Conservation (phyloP, 805 yeast species). For the Monosporozyma aerobia region DNA sequence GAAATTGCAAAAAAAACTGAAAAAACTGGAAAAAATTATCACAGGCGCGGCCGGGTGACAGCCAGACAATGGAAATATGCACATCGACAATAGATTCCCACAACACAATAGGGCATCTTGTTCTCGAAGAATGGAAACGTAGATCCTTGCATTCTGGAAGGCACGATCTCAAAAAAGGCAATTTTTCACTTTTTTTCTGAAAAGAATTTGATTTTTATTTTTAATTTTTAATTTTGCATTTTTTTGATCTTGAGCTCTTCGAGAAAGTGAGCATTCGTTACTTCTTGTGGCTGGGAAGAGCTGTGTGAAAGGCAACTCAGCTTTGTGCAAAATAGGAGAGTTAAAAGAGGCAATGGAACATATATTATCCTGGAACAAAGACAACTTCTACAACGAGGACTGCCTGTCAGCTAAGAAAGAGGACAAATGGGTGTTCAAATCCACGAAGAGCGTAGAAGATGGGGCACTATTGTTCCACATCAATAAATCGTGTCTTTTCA, state of each 20-base stretch:
- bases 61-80: background rate
- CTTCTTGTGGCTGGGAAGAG: too few species aligned
- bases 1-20: too few species aligned
- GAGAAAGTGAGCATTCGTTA: background rate
- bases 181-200: too few species aligned
- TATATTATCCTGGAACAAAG: background rate
- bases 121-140: background rate
- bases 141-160: background rate
- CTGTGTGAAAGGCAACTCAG: too few species aligned
- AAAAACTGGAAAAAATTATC: too few species aligned
- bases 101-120: background rate
- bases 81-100: background rate
- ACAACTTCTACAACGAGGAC: background rate
- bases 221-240: background rate
- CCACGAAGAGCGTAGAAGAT: background rate
- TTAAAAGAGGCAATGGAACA: background rate
- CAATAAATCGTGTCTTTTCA: constrained; percentile 1
- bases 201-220: too few species aligned
- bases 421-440: background rate
- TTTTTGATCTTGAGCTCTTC: background rate
- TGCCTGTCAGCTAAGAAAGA: background rate
- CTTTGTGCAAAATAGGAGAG: background rate
- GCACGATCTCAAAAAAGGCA: background rate
- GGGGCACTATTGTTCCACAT: background rate
- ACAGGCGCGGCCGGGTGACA: too few species aligned